Evolutionary conservation across 305 asterid genomes (phyloP), one percentile per base, ranked within the genome.

Genomic region (Ilex paraguariensis): DNA sequence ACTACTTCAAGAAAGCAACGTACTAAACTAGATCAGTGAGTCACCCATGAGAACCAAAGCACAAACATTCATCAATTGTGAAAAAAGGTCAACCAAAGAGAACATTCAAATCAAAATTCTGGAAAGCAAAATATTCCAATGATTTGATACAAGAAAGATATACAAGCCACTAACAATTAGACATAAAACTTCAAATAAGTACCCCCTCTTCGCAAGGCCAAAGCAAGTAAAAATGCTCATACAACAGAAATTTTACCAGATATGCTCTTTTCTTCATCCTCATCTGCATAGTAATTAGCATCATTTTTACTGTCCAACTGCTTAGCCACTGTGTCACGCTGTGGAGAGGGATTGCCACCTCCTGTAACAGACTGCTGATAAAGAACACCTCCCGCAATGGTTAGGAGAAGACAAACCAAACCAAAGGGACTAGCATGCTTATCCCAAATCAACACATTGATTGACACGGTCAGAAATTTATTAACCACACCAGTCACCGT

Each of bases 401-500:
- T 92, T 63, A 84, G 10, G 31, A 92, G 85, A 81, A 92, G 82
- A 75, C 95, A 92, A 59, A 86, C 59, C 81, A 92, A 73, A 59
- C 97, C 98, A 51, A 90, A 70, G 14, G 95, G 96, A 64, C 86
- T 84, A 44, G 98, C 91, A 79, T 90, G 98, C 79, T 90, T 92
- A 81, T 92, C 98, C 98, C 98, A 92, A 65, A 92, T 89, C 82
- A 76, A 40, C 75, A 92, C 95, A 73, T 92, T 92, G 62, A 92
- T 92, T 0, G 91, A 90, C 46, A 92, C 97, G 8, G 98, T 90
- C 85, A 92, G 64, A 63, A 92, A 90, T 80, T 90, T 92, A 77
- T 92, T 92, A 70, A 92, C 97, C 57, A 92, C 98, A 49, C 98
- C 97, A 0, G 96, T 87, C 57, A 92, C 98, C 1, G 98, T 92